These are phyloP conservation scores for Suhomyces canberraensis DNA, from an alignment of 805 yeast species.

Conservation along the genomic window DNA sequence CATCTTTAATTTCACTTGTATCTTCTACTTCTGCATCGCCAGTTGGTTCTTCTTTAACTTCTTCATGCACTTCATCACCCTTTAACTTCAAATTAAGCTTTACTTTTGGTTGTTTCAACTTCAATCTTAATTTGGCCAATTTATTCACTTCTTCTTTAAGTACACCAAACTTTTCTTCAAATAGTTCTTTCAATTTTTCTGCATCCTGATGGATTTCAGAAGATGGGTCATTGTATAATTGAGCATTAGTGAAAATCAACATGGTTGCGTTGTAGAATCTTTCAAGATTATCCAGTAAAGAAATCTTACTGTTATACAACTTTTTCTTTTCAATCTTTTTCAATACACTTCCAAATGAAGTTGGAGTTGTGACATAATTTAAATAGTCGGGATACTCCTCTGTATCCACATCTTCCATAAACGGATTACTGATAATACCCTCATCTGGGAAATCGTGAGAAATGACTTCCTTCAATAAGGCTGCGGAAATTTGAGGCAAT, in stretches of 20 bases:
- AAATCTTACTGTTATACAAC: constrained; percentile 24
- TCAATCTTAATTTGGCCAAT: constrained; percentile 23
- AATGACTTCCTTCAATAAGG: constrained; percentile 38
- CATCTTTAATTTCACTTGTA: constrained; percentile 9
- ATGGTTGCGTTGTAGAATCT: constrained; percentile 57
- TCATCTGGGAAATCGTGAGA: constrained; percentile 46
- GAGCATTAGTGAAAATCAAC: constrained; percentile 76
- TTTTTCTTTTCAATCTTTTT: constrained; percentile 50
- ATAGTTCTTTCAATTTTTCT: constrained; percentile 50
- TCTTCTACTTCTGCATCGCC: constrained; percentile 4
- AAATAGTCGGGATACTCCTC: constrained; percentile 79
- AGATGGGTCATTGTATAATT: constrained; percentile 68
- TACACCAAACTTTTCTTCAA: constrained; percentile 39
- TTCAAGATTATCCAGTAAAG: constrained; percentile 46
- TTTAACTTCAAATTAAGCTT: constrained; percentile 27
- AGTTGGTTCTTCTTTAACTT: constrained; percentile 15
- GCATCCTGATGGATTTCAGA: constrained; percentile 76
- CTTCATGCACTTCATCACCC: constrained; percentile 11
- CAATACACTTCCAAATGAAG: constrained; percentile 62
- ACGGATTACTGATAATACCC: constrained; percentile 62
- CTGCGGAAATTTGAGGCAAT: constrained; percentile 19
- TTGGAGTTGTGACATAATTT: constrained; percentile 66
- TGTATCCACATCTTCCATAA: constrained; percentile 68
- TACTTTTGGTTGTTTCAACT: constrained; percentile 25
- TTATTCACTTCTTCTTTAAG: constrained; percentile 22